Evolutionary conservation across 2,329 filamentous ascomycete species (phyloP).

Genomic region (Diaporthe sp.): DNA sequence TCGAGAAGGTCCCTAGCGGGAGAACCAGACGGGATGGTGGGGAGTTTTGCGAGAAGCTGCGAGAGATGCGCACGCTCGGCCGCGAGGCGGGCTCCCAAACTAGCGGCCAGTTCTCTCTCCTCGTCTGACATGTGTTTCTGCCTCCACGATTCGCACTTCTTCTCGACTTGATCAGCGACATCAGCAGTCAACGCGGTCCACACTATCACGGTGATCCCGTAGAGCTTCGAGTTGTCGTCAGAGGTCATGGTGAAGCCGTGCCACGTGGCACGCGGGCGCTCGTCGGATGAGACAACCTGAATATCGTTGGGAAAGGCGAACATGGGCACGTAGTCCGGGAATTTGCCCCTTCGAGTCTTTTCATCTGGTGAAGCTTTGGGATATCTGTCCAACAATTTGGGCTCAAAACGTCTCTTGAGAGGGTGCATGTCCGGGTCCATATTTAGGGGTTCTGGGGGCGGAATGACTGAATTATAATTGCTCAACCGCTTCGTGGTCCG

Average conservation of each 20-base stretch:
- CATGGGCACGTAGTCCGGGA: slow-evolving; percentile 99
- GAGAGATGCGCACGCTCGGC: slow-evolving; percentile 91
- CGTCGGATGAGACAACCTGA: slow-evolving; percentile 94
- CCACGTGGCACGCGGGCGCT: slow-evolving; percentile 95
- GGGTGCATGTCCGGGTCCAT: slow-evolving; percentile 95
- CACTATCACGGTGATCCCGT: slow-evolving; percentile 91
- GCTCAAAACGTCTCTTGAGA: slow-evolving; percentile 92
- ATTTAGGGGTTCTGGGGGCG: slow-evolving; percentile 90
- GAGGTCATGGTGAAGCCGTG: slow-evolving; percentile 99
- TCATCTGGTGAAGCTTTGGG: slow-evolving; percentile 88
- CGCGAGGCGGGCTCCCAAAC: slow-evolving; percentile 89
- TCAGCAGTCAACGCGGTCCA: slow-evolving; percentile 90
- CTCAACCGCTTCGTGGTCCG: slow-evolving; percentile 91
- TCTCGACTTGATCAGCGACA: slow-evolving; percentile 86
- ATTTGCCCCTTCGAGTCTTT: slow-evolving; percentile 82
- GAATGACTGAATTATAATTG: slow-evolving; percentile 98
- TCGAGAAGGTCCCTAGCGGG: slow-evolving; percentile 86
- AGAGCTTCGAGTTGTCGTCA: slow-evolving; percentile 90
- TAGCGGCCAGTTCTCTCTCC: slow-evolving; percentile 92
- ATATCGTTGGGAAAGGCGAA: slow-evolving; percentile 99
- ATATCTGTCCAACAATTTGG: slow-evolving; percentile 94
- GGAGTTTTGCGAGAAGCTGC: slow-evolving; percentile 85
- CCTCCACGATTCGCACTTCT: slow-evolving; percentile 86
- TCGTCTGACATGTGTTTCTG: slow-evolving; percentile 90
- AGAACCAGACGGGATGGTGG: slow-evolving; percentile 84